These are phyloP conservation scores for Sporothrix inflata DNA, from an alignment of 2,329 filamentous ascomycete species.

Conservation along the genomic window DNA sequence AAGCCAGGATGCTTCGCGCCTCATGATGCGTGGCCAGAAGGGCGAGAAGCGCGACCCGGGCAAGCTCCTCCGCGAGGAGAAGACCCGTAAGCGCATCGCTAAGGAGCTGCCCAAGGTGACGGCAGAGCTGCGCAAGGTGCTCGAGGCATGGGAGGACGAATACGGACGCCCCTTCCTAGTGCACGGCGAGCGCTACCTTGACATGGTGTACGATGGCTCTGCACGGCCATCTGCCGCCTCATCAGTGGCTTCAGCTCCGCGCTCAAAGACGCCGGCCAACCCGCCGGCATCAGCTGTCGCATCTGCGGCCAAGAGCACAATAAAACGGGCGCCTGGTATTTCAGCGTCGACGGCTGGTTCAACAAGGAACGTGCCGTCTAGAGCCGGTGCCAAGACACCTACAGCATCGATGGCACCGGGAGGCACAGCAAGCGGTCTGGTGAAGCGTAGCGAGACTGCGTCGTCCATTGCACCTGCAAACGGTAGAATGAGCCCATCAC, in stretches of 20 bases:
- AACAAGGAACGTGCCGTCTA: slow-evolving; percentile 40
- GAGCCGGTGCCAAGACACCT: slow-evolving; percentile 58
- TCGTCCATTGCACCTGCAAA: slow-evolving; percentile 36
- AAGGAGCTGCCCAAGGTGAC: slow-evolving; percentile 95
- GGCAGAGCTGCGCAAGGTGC: slow-evolving; percentile 75
- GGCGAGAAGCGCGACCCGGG: slow-evolving; percentile 94
- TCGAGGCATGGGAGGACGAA: slow-evolving; percentile 90
- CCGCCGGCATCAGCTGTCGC: slow-evolving; percentile 48
- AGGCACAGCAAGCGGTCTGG: slow-evolving; percentile 34
- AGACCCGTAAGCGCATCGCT: slow-evolving; percentile 95
- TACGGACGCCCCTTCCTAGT: slow-evolving; percentile 93
- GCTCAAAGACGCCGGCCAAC: slow-evolving; percentile 73
- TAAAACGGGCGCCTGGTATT: slow-evolving; percentile 34
- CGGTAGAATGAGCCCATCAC: slow-evolving; percentile 61
- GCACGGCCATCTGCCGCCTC: background rate
- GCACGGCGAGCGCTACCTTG: slow-evolving; percentile 87
- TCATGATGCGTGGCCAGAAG: slow-evolving; percentile 89
- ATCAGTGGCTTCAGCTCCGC: slow-evolving; percentile 58
- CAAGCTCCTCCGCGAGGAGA: slow-evolving; percentile 91
- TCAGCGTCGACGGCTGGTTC: slow-evolving; percentile 1
- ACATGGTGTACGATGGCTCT: slow-evolving; percentile 69
- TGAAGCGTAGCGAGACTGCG: slow-evolving; percentile 41
- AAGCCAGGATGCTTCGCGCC: slow-evolving; percentile 89
- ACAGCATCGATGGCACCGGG: slow-evolving; percentile 53
- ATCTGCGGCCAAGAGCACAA: slow-evolving; percentile 24